phyloP scores from a whole-genome alignment of 2,329 filamentous ascomycete genomes.

The Xylariaceae sp. region DNA sequence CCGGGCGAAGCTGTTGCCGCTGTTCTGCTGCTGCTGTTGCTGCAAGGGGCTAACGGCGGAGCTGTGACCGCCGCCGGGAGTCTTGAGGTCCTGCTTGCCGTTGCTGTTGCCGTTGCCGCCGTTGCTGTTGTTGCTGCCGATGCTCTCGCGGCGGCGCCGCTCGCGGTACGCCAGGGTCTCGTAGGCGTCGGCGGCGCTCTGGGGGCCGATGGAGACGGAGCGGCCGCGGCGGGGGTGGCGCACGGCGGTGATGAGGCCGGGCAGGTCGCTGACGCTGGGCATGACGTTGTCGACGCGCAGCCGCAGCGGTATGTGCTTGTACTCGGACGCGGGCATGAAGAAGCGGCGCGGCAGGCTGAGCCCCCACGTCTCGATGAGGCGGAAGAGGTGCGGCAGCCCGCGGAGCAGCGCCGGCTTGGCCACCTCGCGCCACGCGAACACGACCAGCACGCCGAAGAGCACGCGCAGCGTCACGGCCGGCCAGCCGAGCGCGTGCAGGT shows the following conservation, averaged over 20 bases:
- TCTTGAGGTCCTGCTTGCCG: constrained; percentile 33
- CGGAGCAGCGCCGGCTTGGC: constrained; percentile 80
- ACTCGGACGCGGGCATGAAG: constrained; percentile 85
- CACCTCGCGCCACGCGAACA: constrained; percentile 83
- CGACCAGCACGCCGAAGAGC: constrained; percentile 68
- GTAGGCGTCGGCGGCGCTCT: constrained; percentile 93
- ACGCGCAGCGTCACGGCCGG: constrained; percentile 58
- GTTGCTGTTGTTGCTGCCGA: constrained; percentile 41
- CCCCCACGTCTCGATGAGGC: constrained; percentile 71
- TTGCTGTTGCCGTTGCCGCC: constrained; percentile 36
- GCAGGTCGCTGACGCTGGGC: constrained; percentile 80
- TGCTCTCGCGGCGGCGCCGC: constrained; percentile 46
- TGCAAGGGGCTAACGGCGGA: constrained; percentile 17
- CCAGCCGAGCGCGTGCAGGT: constrained; percentile 59
- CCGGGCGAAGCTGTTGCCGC: constrained; percentile 5
- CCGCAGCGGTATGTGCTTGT: constrained; percentile 70
- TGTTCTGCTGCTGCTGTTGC: no score
- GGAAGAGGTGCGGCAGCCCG: constrained; percentile 76
- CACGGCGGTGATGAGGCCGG: constrained; percentile 72
- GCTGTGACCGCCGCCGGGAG: constrained; percentile 22
- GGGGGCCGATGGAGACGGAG: constrained; percentile 83
- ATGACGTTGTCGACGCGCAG: constrained; percentile 76
- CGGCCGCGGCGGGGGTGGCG: constrained; percentile 70
- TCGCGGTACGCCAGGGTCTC: constrained; percentile 91
- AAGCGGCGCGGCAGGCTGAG: constrained; percentile 79